Conservation (phyloP, 306 rosid genomes). For the Styphnolobium japonicum region DNA sequence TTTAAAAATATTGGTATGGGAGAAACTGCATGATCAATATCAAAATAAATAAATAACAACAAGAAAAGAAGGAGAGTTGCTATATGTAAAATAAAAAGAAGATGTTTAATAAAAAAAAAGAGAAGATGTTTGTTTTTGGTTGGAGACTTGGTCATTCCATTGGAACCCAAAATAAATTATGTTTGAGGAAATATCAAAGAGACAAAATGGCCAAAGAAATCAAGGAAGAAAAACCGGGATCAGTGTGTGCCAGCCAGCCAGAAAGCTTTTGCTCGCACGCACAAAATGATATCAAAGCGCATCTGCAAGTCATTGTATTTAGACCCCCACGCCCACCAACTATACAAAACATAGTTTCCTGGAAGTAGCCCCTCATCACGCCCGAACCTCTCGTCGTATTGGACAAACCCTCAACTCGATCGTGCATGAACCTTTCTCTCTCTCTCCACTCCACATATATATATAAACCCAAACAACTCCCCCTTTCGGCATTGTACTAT, state of each 20-base stretch:
- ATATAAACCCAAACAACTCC: slow-evolving; percentile 23
- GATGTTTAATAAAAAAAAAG: slow-evolving; percentile 34
- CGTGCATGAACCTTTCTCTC: slow-evolving; percentile 44
- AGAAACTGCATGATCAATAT: no score
- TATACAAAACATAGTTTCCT: slow-evolving; percentile 54
- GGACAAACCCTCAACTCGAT: slow-evolving; percentile 8
- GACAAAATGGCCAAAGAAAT: slow-evolving; percentile 40
- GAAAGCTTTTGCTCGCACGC: slow-evolving; percentile 31
- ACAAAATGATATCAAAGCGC: slow-evolving; percentile 14
- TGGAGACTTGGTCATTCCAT: background rate
- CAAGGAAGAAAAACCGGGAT: slow-evolving; percentile 26
- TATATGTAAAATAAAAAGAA: no score
- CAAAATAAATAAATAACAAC: no score
- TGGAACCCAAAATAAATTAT: no score
- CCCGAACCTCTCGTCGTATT: no score
- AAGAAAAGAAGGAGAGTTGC: no score
- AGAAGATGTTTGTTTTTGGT: no score
- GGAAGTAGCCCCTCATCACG: no score
- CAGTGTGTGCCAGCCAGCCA: slow-evolving; percentile 23
- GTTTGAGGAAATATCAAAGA: slow-evolving; percentile 26
- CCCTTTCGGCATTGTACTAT: background rate
- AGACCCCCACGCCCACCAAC: slow-evolving; percentile 39
- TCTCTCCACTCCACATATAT: slow-evolving; percentile 15
- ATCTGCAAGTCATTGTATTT: slow-evolving; percentile 24
- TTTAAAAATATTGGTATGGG: no score